Evolutionary conservation across 805 yeast species (phyloP).

Genomic region (Grigorovia yakushimaensis): DNA sequence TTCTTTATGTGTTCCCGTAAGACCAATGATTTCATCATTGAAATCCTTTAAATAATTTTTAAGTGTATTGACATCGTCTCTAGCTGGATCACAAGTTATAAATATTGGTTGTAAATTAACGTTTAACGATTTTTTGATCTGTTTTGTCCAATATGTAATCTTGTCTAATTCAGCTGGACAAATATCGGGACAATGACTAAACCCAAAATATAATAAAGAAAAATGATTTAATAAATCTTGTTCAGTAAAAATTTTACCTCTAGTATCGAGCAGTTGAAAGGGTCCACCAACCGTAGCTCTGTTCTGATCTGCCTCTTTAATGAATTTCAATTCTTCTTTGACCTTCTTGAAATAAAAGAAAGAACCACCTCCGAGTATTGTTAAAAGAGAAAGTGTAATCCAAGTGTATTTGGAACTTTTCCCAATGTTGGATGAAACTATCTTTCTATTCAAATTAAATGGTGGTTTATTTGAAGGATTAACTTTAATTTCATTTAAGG

Average conservation of each 20-base stretch:
- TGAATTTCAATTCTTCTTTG: conserved; percentile 61
- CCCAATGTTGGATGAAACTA: not conserved
- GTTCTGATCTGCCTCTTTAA: conserved; percentile 75
- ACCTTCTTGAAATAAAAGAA: conserved; percentile 63
- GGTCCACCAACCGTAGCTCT: conserved; percentile 79
- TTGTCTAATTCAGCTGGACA: conserved; percentile 97
- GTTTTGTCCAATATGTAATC: conserved; percentile 54
- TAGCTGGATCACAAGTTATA: conserved; percentile 92
- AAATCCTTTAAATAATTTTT: conserved; percentile 77
- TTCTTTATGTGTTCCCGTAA: conserved; percentile 84
- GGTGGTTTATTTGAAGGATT: not conserved
- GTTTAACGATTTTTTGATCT: conserved; percentile 46
- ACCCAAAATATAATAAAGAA: conserved; percentile 81
- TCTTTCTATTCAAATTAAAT: not conserved
- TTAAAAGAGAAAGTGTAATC: conserved; percentile 61
- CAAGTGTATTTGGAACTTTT: conserved; percentile 49
- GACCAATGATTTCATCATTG: conserved; percentile 79
- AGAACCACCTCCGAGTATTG: conserved; percentile 55
- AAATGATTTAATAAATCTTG: conserved; percentile 69
- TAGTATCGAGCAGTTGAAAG: conserved; percentile 58
- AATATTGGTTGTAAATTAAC: conserved; percentile 68
- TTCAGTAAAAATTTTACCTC: conserved; percentile 68
- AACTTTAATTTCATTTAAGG: conserved; percentile 4
- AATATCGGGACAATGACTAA: conserved; percentile 94
- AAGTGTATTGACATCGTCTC: conserved; percentile 80